Evolutionary conservation across 2,329 filamentous ascomycete species (phyloP).

Genomic region (Tolypocladium ovalisporum): DNA sequence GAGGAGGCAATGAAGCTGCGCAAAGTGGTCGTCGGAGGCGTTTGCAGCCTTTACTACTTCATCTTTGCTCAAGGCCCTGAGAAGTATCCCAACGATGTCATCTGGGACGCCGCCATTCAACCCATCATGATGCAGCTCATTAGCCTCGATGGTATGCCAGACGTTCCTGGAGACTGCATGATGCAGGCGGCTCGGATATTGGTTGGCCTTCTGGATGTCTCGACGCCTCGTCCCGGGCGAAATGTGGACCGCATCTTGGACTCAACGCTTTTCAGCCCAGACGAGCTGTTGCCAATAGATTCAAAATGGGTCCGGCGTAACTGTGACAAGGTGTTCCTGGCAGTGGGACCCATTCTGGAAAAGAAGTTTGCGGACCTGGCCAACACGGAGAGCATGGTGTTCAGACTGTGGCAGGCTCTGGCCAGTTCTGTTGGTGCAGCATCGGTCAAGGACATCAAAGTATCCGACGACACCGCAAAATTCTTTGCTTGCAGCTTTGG

Average conservation of each 20-base stretch:
- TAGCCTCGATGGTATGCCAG: constrained; percentile 19
- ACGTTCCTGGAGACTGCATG: constrained; percentile 36
- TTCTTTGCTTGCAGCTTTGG: constrained; percentile 65
- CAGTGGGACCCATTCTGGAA: constrained; percentile 50
- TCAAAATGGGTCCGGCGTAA: constrained; percentile 78
- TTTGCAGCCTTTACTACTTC: constrained; percentile 78
- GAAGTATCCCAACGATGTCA: constrained; percentile 54
- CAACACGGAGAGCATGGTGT: constrained; percentile 41
- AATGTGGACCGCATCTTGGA: constrained; percentile 61
- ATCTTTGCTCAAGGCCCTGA: constrained; percentile 61
- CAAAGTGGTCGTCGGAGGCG: constrained; percentile 51
- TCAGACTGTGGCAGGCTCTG: constrained; percentile 49
- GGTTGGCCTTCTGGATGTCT: constrained; percentile 55
- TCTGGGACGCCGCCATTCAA: constrained; percentile 68
- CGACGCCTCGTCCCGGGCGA: constrained; percentile 53
- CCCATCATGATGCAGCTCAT: constrained; percentile 51
- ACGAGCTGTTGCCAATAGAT: constrained; percentile 78
- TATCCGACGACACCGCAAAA: constrained; percentile 70
- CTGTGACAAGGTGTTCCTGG: constrained; percentile 49
- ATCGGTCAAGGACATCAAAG: constrained; percentile 78
- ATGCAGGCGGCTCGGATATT: constrained; percentile 59
- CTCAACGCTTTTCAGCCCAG: constrained; percentile 43
- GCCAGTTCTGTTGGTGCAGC: constrained; percentile 54
- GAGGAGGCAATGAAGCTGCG: constrained; percentile 40
- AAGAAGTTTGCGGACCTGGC: constrained; percentile 52